Evolutionary conservation across 2,329 filamentous ascomycete genomes (phyloP).

Genomic region (Colletotrichum godetiae): DNA sequence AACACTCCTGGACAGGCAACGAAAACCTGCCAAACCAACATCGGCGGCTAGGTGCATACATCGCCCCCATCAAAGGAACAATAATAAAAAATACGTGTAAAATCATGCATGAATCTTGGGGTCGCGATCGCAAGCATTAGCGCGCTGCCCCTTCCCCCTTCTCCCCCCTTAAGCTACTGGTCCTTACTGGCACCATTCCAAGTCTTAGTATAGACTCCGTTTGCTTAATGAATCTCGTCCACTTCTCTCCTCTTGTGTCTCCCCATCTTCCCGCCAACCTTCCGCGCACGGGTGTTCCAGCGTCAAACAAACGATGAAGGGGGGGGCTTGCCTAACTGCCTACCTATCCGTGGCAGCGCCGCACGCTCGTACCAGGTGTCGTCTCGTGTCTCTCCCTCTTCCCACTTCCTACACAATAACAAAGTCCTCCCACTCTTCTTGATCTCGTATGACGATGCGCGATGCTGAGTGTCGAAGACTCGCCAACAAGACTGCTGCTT

Average conservation of each 20-base stretch:
- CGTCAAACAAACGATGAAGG: constrained; percentile 16
- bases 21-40: background rate
- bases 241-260: no score
- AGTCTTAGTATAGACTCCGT: no score
- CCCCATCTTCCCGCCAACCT: background rate
- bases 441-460: background rate
- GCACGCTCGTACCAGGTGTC: constrained; percentile 6
- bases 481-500: background rate
- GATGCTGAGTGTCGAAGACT: background rate
- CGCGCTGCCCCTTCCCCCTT: no score
- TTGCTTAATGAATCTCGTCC: no score
- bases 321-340: background rate
- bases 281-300: constrained; percentile 4
- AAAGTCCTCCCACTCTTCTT: background rate
- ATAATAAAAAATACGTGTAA: background rate
- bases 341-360: background rate
- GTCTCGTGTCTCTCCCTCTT: constrained; percentile 5
- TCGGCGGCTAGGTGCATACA: background rate
- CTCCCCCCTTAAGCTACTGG: no score
- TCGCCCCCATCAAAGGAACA: background rate
- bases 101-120: background rate
- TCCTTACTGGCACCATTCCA: no score
- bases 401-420: no score
- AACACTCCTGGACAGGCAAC: background rate
- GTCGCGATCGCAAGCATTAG: background rate